Evolutionary conservation across 2,329 filamentous ascomycete species (phyloP).

Genomic region (Neofusicoccum kwambonambiense): DNA sequence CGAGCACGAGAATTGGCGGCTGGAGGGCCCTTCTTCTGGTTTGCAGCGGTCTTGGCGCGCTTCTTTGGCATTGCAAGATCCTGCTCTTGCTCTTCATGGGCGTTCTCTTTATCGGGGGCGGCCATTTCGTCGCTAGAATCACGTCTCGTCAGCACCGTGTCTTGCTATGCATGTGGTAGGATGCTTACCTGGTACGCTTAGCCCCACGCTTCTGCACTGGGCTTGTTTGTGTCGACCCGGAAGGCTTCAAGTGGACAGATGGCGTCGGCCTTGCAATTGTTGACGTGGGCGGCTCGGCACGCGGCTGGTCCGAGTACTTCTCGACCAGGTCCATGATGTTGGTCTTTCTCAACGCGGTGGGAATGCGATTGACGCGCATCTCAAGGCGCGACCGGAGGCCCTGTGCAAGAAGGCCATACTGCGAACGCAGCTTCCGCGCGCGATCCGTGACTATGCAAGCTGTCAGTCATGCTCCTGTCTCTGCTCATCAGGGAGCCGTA

Average conservation of each 20-base stretch:
- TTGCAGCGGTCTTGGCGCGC: conserved; percentile 37
- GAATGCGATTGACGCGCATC: conserved; percentile 90
- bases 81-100: conserved; percentile 74
- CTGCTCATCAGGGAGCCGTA: conserved; percentile 40
- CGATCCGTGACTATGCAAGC: conserved; percentile 71
- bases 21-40: conserved; percentile 22
- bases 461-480: conserved; percentile 2
- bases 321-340: conserved; percentile 79
- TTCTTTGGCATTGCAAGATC: conserved; percentile 70
- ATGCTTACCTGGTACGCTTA: conserved; percentile 6
- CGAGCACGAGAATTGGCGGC: conserved; percentile 29
- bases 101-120: conserved; percentile 26
- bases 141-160: neutral
- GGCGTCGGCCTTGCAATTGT: neutral
- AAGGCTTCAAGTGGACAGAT: neutral
- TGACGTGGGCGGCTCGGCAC: conserved; percentile 15
- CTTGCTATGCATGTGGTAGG: neutral
- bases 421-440: conserved; percentile 80
- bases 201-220: conserved; percentile 10
- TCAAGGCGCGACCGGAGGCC: conserved; percentile 83
- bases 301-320: conserved; percentile 43
- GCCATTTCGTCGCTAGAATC: neutral
- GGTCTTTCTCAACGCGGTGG: conserved; percentile 70
- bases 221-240: conserved; percentile 15
- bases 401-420: conserved; percentile 85